Base-by-base conservation (phyloP, 805 yeast species). In the Lipomyces orientalis region DNA sequence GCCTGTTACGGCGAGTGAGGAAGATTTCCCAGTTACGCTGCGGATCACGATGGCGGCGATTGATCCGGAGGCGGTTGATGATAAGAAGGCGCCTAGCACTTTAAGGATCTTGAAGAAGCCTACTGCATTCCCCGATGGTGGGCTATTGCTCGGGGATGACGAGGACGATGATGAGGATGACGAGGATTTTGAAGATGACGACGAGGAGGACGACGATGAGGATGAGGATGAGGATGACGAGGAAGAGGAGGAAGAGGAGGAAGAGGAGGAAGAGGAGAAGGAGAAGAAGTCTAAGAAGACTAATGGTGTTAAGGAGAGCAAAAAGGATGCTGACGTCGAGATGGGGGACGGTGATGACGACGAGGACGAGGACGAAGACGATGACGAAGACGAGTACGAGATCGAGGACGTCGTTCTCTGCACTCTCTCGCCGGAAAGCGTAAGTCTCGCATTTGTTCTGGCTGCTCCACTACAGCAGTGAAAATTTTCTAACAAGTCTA, bases 31-130 rank as follows among this genome's bases (percentile, higher is more conserved):
- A 61, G 90, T 91, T 73, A 89, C 98, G 70, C 87, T 69, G 35
- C 90, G 97, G 81, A 79, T 94, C 76, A 93, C 98, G 63, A 85
- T 94, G 86, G 99, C 97, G 71, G 97, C 99, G 68, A 84, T 95
- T 76, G 97, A 94, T 81, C 97, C 97, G 76, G 76, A 80, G 58
- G 85, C 96, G 37, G 87, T 86, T 74, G 97, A 92, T 75, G 81
- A 77, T 65, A 76, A 74, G 67, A 71, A 75, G 73, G 88, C 86
- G 74, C 98, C 98, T 73, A 88, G 97, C 39, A 92, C 97, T 75
- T 85, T 95, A 77, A 90, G 97, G 83, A 85, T 94, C 77, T 85
- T 94, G 78, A 93, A 91, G 86, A 88, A 88, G 77, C 84, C 78
- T 83, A 82, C 71, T 54, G 77, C 76, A 51, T 70, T 75, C 62